phyloP scores from a whole-genome alignment of 1,284 basidiomycete species.

The Trametes polyzona region DNA sequence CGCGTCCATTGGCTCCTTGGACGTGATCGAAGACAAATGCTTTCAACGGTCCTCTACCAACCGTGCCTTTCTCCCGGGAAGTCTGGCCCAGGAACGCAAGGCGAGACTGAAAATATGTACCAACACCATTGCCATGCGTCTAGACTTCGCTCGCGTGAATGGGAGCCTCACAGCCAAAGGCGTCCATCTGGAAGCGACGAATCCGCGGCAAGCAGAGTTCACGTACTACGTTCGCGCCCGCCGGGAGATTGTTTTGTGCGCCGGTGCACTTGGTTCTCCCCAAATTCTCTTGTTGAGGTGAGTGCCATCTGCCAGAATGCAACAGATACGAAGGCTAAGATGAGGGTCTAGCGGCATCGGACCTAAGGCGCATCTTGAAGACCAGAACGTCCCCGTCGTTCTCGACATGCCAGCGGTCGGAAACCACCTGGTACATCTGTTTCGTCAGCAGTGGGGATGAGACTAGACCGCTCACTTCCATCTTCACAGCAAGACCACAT shows the following conservation, averaged over 20 bases:
- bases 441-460: too few relatives aligned
- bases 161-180: constrained; percentile 11
- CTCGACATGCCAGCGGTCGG: constrained; percentile 41
- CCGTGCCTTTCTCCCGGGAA: constrained; percentile 34
- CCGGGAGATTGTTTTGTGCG: constrained; percentile 37
- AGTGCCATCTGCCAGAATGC: neutral
- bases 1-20: constrained; percentile 26
- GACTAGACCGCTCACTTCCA: neutral
- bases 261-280: constrained; percentile 39
- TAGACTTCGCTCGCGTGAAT: constrained; percentile 10
- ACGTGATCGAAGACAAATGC: constrained; percentile 31
- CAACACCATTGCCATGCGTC: constrained; percentile 25
- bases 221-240: constrained; percentile 27
- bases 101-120: constrained; percentile 35
- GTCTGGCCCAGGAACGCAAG: constrained; percentile 25
- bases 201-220: constrained; percentile 6
- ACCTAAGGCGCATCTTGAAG: constrained; percentile 33
- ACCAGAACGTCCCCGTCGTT: constrained; percentile 33
- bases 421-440: constrained; percentile 6
- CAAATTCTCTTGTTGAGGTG: constrained; percentile 41
- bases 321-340: neutral
- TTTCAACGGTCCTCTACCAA: constrained; percentile 32
- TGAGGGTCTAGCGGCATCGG: constrained; percentile 33
- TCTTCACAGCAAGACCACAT: constrained; percentile 40
- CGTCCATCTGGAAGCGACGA: constrained; percentile 18